Percentiles rank a stretch among this genome's conserved stretches.
Evolutionary conservation across 2,329 filamentous ascomycete genomes (phyloP).

Genomic region (Trichoderma sp.): DNA sequence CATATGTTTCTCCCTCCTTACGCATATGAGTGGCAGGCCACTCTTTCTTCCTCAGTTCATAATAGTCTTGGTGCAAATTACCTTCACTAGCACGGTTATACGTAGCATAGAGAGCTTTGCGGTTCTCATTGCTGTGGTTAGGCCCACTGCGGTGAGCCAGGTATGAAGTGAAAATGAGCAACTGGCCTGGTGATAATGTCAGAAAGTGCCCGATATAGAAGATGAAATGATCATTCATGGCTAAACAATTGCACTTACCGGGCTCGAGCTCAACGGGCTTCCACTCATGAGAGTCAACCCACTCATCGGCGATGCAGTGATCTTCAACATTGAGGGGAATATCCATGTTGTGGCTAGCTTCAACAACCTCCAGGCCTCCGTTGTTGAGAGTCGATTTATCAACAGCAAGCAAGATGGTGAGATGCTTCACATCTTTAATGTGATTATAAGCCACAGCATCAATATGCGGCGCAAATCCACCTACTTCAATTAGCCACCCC

Average conservation of each 20-base stretch:
- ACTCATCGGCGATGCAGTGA: background rate
- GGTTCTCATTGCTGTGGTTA: background rate
- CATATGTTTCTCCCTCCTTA: background rate
- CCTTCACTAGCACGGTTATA: background rate
- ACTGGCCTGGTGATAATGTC: background rate
- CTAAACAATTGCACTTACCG: background rate
- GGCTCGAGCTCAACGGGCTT: conserved; percentile 1
- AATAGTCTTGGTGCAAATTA: background rate
- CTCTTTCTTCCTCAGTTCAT: background rate
- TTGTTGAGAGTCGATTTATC: background rate
- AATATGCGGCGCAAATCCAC: conserved; percentile 3
- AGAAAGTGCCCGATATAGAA: background rate
- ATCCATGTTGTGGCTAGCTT: conserved; percentile 1
- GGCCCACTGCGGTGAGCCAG: conserved; percentile 1
- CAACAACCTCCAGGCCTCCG: background rate
- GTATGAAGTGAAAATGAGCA: conserved; percentile 6
- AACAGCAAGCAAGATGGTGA: background rate
- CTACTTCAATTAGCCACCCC: background rate
- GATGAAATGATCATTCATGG: no score
- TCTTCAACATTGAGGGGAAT: background rate
- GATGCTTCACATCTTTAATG: conserved; percentile 3
- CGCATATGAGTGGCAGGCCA: conserved; percentile 4
- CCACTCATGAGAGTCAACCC: background rate
- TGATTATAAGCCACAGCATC: conserved; percentile 4
- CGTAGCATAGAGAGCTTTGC: conserved; percentile 7